phyloP scores from a whole-genome alignment of 2,329 filamentous ascomycete genomes.

The Apiospora malaysiana region DNA sequence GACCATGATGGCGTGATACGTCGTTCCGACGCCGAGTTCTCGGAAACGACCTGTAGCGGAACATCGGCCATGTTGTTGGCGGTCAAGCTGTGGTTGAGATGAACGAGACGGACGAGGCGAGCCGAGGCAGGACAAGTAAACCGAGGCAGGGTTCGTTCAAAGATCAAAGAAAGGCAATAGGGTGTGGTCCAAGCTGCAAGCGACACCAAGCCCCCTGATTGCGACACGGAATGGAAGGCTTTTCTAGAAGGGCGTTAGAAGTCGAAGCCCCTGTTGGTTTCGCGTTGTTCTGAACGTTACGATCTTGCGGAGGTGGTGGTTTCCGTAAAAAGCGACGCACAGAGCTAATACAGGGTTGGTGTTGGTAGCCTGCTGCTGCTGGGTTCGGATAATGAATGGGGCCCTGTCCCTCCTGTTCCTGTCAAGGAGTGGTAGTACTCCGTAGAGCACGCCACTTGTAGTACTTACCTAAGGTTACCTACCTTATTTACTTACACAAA shows the following conservation, averaged over 20 bases:
- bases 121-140: not conserved
- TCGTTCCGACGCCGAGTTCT: conserved; percentile 82
- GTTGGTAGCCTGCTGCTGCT: not conserved
- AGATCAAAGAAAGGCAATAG: not conserved
- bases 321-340: conserved; percentile 14
- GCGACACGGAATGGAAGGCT: conserved; percentile 13
- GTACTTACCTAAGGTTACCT: too few relatives aligned
- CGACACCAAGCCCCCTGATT: conserved; percentile 18
- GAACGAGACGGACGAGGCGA: conserved; percentile 19
- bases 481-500: too few relatives aligned
- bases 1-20: conserved; percentile 93
- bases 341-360: conserved; percentile 13
- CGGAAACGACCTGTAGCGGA: conserved; percentile 75
- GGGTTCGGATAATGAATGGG: conserved; percentile 7
- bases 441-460: too few relatives aligned
- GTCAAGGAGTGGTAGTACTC: not conserved
- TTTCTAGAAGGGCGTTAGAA: conserved; percentile 17
- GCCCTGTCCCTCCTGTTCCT: not conserved
- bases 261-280: conserved; percentile 21
- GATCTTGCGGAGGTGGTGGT: conserved; percentile 18
- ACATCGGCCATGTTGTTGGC: conserved; percentile 68
- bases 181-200: conserved; percentile 17
- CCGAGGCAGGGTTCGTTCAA: not conserved
- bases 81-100: conserved; percentile 27
- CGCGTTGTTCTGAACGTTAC: conserved; percentile 17